phyloP scores from a whole-genome alignment of 306 rosid genomes.

The Rosa lucieae region DNA sequence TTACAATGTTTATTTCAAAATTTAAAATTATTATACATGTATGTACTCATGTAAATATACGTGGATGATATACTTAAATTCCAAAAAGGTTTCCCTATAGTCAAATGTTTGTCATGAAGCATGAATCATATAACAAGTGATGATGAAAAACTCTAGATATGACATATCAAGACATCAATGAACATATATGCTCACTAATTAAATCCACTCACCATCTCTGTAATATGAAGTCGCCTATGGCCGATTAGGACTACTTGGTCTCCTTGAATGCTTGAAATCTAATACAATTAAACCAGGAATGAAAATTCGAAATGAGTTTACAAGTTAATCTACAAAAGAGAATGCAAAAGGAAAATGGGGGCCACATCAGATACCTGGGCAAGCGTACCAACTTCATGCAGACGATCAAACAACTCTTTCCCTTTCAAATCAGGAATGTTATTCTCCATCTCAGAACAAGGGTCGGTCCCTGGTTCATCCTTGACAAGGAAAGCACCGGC shows the following conservation, averaged over 20 bases:
- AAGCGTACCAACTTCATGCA: slow-evolving; percentile 98
- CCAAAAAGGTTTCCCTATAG: no score
- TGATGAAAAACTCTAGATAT: neutral
- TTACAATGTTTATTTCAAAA: neutral
- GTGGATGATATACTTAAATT: neutral
- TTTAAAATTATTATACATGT: neutral
- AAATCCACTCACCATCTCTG: slow-evolving; percentile 75
- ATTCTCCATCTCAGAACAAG: slow-evolving; percentile 70
- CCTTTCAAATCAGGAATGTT: slow-evolving; percentile 64
- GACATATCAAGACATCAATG: neutral
- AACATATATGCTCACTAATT: slow-evolving; percentile 15
- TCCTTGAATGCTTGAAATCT: slow-evolving; percentile 96
- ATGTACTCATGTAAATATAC: neutral
- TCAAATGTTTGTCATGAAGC: neutral
- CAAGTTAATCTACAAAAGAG: neutral
- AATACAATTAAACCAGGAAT: slow-evolving; percentile 11
- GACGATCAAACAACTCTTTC: slow-evolving; percentile 76
- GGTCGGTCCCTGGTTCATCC: slow-evolving; percentile 78
- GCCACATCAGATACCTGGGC: slow-evolving; percentile 62
- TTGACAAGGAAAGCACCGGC: slow-evolving; percentile 96
- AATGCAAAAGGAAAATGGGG: neutral
- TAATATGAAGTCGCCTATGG: slow-evolving; percentile 85
- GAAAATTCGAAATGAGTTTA: neutral
- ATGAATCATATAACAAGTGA: neutral
- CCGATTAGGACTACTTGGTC: slow-evolving; percentile 92